These are phyloP conservation scores for Haplosporangium gracile DNA, from an alignment of 192 early-diverging fungal species.

Conservation along the genomic window DNA sequence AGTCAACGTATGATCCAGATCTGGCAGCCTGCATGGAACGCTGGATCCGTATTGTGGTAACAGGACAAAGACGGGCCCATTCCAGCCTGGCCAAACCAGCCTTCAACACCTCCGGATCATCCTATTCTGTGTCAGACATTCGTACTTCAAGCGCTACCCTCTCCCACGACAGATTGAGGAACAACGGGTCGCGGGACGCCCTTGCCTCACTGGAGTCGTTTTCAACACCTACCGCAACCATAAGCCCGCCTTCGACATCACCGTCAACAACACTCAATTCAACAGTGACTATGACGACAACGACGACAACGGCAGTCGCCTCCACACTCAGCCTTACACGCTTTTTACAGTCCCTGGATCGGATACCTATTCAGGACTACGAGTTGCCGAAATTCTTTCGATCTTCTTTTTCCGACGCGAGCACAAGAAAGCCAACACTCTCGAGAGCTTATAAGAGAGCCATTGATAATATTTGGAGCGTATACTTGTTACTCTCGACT, in stretches of 20 bases:
- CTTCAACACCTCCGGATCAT: background rate
- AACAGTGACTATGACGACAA: background rate
- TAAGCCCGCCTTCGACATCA: background rate
- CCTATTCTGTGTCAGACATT: conserved; percentile 17
- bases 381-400: conserved; percentile 4
- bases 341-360: conserved; percentile 14
- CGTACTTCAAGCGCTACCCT: background rate
- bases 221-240: background rate
- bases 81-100: conserved; percentile 39
- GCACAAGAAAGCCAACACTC: background rate
- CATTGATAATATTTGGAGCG: conserved; percentile 15
- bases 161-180: background rate
- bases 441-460: background rate
- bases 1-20: conserved; percentile 32
- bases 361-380: conserved; percentile 12
- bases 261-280: background rate
- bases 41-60: conserved; percentile 28
- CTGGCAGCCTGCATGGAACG: conserved; percentile 46
- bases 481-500: background rate
- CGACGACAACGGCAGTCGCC: background rate
- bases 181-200: background rate
- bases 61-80: conserved; percentile 24
- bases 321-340: background rate
- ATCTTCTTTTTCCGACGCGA: background rate
- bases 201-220: conserved; percentile 3